A percentile compares a stretch with the other conserved stretches of the same genome.
These are phyloP conservation scores for Dissoconium aciculare DNA, from an alignment of 2,329 filamentous ascomycete genomes.

Conservation along the genomic window DNA sequence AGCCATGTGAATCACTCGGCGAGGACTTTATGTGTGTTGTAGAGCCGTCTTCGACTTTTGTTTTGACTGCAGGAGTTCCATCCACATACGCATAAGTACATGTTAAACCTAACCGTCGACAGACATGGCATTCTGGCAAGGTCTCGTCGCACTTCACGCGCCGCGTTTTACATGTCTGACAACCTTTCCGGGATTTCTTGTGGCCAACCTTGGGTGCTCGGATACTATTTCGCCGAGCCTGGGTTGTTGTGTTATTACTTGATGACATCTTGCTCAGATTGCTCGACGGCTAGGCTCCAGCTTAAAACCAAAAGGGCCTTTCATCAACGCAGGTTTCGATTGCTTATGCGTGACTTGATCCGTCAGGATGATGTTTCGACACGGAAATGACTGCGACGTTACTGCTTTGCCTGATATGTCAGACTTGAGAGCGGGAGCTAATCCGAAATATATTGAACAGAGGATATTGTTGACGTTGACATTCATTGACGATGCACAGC, in stretches of 20 bases:
- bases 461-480: no score
- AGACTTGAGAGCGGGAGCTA: no score
- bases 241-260: constrained; percentile 6
- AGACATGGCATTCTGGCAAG: constrained; percentile 36
- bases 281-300: constrained; percentile 4
- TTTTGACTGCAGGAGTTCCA: constrained; percentile 8
- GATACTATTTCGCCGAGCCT: constrained; percentile 8
- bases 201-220: constrained; percentile 25
- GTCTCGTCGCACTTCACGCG: constrained; percentile 43
- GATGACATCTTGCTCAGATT: constrained; percentile 7
- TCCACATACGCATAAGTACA: constrained; percentile 32
- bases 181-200: constrained; percentile 40
- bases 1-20: neutral
- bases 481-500: no score
- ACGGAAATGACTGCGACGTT: no score
- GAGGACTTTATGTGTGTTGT: neutral
- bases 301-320: no score
- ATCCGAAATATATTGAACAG: no score
- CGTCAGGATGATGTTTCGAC: no score
- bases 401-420: no score
- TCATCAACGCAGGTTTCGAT: no score
- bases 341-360: no score
- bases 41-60: neutral
- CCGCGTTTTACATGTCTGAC: constrained; percentile 42
- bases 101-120: constrained; percentile 32